These are phyloP conservation scores for Steccherinum ochraceum DNA, from an alignment of 768 basidiomycete genomes.

Conservation along the genomic window DNA sequence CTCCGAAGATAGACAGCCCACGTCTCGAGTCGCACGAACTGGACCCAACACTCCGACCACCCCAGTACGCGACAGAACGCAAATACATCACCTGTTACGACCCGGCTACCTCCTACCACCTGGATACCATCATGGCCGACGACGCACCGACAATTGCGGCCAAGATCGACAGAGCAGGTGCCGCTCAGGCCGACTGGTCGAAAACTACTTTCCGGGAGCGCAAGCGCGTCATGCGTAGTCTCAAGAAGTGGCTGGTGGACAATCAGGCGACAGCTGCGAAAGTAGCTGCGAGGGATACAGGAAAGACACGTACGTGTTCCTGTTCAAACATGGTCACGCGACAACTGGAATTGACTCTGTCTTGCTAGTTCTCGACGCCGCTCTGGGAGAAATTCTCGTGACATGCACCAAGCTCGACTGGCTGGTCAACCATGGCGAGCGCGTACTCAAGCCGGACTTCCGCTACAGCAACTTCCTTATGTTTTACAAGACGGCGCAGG, in stretches of 20 bases:
- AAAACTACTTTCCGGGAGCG: constrained; percentile 73
- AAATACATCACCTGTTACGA: constrained; percentile 89
- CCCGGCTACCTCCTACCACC: constrained; percentile 80
- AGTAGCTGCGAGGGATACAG: constrained; percentile 89
- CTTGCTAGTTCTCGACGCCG: constrained; percentile 79
- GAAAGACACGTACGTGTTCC: constrained; percentile 68
- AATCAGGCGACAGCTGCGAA: constrained; percentile 84
- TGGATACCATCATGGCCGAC: constrained; percentile 74
- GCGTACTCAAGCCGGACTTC: constrained; percentile 63
- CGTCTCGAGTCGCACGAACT: constrained; percentile 59
- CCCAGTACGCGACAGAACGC: constrained; percentile 36
- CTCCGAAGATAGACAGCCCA: constrained; percentile 48
- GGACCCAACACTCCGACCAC: constrained; percentile 47
- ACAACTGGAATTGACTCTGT: constrained; percentile 3
- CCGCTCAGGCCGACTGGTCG: constrained; percentile 71
- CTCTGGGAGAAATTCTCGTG: constrained; percentile 91
- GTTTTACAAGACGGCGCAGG: constrained; percentile 69
- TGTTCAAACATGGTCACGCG: background rate
- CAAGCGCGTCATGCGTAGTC: constrained; percentile 74
- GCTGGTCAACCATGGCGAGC: constrained; percentile 82
- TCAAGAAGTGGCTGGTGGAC: constrained; percentile 89
- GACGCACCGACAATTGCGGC: constrained; percentile 58
- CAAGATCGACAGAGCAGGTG: constrained; percentile 63
- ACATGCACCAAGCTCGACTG: constrained; percentile 94
- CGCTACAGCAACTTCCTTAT: constrained; percentile 63